Evolutionary conservation across 768 basidiomycete species (phyloP), one percentile per base, ranked within the genome.

Genomic region (Pisolithus tinctorius): DNA sequence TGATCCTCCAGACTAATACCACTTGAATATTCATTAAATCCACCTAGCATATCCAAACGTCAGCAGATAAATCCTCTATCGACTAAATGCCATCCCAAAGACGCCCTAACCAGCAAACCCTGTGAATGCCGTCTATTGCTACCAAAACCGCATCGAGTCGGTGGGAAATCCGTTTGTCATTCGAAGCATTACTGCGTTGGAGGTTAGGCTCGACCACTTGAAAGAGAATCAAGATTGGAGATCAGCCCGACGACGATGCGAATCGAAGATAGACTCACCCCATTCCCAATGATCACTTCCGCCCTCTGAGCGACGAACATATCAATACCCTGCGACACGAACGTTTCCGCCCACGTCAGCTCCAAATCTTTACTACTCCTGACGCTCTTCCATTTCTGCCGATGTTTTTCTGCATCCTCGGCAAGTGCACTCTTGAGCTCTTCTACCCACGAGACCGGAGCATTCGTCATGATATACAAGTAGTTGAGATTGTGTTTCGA

Each of bases 241-340:
- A 20, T 25, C 48, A 58, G 53, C 34, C 37, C 20, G 7, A 30
- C 10, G 29, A 41, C 5, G 10, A 9, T 10, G 7, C 29, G 4
- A 0, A 31, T 2, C 36, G 48, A 20, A n/a, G 4, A 31, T 6
- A 17, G 6, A 55, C 77, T 56, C 40, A 78, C 77, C 57, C 80
- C 80, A 47, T 81, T 80, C 1, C 79, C 80, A 34, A 81, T 63
- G 50, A 81, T 74, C 17, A 74, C 69, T 51, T 78, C 72, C 10
- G 79, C 76, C 44, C 68, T 63, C 49, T 71, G 63, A 20, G 72
- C 77, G 31, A 81, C 65, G 45, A 70, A 68, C 77, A 81, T 81
- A 56, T 81, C 79, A 48, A 80, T 49, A 40, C 69, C 71, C 56
- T 78, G 74, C 7, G 66, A 64, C 38, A 76, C 69, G 47, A 69